A percentile compares a stretch with the other conserved stretches of the same genome.
Conservation (phyloP, 2,329 filamentous ascomycete species). For the Neonectria neomacrospora region DNA sequence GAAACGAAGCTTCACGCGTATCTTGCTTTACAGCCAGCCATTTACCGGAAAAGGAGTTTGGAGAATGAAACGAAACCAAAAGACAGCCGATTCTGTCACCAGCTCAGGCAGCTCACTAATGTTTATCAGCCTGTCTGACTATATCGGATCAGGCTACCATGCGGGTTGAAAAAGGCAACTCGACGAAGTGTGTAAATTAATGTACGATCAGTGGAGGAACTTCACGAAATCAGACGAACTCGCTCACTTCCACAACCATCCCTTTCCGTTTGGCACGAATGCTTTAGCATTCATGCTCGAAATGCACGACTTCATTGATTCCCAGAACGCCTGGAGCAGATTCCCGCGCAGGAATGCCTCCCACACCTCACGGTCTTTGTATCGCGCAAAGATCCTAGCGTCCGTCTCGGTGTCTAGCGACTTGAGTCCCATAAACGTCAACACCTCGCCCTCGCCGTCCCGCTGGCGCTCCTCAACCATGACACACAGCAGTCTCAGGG, state of each 20-base stretch:
- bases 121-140: slow-evolving; percentile 8
- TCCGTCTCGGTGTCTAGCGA: slow-evolving; percentile 37
- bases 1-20: neutral
- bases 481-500: slow-evolving; percentile 29
- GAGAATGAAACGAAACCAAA: neutral
- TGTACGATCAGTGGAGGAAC: slow-evolving; percentile 7
- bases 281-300: slow-evolving; percentile 33
- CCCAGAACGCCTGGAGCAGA: slow-evolving; percentile 37
- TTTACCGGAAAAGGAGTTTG: slow-evolving; percentile 7
- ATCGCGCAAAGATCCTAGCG: slow-evolving; percentile 38
- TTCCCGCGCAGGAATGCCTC: slow-evolving; percentile 31
- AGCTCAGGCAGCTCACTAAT: slow-evolving; percentile 6
- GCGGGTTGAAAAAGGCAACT: neutral
- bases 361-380: slow-evolving; percentile 36
- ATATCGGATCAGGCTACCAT: neutral
- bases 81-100: slow-evolving; percentile 5
- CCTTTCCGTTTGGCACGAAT: slow-evolving; percentile 40
- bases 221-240: slow-evolving; percentile 7
- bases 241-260: slow-evolving; percentile 42
- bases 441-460: slow-evolving; percentile 30
- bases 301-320: slow-evolving; percentile 32
- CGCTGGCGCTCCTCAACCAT: slow-evolving; percentile 30
- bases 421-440: slow-evolving; percentile 38
- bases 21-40: slow-evolving; percentile 7
- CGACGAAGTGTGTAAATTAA: neutral